A percentile compares a stretch with the other conserved stretches of the same genome.
These are phyloP conservation scores for Candida yuanshanica DNA, from an alignment of 805 yeast species.

Conservation along the genomic window DNA sequence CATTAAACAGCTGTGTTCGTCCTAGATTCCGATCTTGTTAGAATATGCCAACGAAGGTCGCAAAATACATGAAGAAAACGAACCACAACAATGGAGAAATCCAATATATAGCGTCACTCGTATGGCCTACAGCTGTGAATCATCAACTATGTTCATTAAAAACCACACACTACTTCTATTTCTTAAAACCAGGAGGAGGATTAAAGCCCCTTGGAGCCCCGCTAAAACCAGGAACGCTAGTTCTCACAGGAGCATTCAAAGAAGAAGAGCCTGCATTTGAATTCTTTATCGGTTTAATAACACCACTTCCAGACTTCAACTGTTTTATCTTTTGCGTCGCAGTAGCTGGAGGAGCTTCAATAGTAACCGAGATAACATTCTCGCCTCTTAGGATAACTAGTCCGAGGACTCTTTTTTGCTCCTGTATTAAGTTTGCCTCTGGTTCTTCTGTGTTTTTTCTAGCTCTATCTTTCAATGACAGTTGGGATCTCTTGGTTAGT, in stretches of 20 bases:
- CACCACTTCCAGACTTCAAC: constrained; percentile 24
- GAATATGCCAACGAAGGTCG: too few species aligned
- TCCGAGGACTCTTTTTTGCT: constrained; percentile 75
- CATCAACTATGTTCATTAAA: background rate
- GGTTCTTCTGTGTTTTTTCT: constrained; percentile 28
- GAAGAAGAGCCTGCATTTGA: constrained; percentile 6
- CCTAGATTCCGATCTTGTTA: too few species aligned
- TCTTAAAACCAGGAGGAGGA: constrained; percentile 43
- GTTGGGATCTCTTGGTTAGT: constrained; percentile 52
- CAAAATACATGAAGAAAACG: too few species aligned
- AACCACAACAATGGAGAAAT: too few species aligned
- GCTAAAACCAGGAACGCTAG: constrained; percentile 26
- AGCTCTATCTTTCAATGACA: constrained; percentile 30
- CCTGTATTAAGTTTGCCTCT: constrained; percentile 35
- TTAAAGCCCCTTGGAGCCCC: constrained; percentile 38
- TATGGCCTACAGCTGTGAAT: background rate
- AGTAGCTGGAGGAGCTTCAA: constrained; percentile 27
- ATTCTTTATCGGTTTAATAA: constrained; percentile 24
- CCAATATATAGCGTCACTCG: too few species aligned
- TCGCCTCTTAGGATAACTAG: constrained; percentile 85
- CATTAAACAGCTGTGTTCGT: too few species aligned
- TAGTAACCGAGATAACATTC: constrained; percentile 55
- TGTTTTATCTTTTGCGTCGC: constrained; percentile 19
- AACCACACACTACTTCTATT: constrained; percentile 6
- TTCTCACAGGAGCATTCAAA: constrained; percentile 21